Conservation (phyloP, 2,329 filamentous ascomycete genomes). For the Cryphonectria nitschkei region DNA sequence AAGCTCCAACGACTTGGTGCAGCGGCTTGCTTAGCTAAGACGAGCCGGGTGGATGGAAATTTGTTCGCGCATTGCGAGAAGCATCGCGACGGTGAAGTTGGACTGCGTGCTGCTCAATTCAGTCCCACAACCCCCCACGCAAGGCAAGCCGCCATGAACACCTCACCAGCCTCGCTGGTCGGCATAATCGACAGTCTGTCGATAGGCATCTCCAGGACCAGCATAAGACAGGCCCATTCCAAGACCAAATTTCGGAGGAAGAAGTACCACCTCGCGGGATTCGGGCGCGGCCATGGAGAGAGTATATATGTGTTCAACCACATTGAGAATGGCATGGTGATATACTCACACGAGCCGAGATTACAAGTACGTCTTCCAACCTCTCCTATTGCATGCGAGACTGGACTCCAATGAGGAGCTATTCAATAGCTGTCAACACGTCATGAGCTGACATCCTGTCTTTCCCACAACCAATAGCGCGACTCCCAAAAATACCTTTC, state of each 20-base stretch:
- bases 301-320: conserved; percentile 61
- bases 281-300: conserved; percentile 53
- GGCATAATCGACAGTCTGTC: conserved; percentile 42
- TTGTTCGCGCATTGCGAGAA: conserved; percentile 25
- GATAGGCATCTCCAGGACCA: conserved; percentile 44
- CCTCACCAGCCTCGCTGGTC: conserved; percentile 39
- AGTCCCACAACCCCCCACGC: conserved; percentile 41
- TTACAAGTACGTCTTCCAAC: conserved; percentile 16
- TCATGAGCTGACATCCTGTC: conserved; percentile 6
- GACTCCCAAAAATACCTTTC: conserved; percentile 26
- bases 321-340: conserved; percentile 52
- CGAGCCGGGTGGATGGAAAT: conserved; percentile 17
- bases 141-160: conserved; percentile 33
- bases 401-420: neutral
- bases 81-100: conserved; percentile 30
- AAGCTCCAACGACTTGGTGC: conserved; percentile 9
- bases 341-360: conserved; percentile 53
- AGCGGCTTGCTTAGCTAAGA: conserved; percentile 26
- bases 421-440: neutral
- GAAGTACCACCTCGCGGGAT: conserved; percentile 33
- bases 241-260: conserved; percentile 30
- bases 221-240: conserved; percentile 43
- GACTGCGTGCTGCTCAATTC: conserved; percentile 11
- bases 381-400: neutral
- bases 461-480: conserved; percentile 13